Evolutionary conservation across 768 basidiomycete genomes (phyloP).

Genomic region (Favolaschia claudopus): DNA sequence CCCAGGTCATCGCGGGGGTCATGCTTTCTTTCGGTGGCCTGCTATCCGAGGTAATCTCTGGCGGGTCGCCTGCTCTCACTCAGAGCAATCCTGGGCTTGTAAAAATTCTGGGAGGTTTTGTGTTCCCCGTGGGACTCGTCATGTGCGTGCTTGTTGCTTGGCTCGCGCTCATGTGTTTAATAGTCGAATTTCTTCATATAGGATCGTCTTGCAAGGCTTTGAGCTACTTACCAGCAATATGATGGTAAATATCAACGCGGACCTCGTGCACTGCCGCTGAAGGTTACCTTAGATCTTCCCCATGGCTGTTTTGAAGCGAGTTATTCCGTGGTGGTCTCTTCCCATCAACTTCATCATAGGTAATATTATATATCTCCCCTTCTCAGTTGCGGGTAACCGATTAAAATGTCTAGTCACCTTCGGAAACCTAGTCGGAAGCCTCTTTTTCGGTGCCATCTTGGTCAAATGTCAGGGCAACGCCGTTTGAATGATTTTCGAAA

Average conservation of each 20-base stretch:
- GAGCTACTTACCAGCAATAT: slow-evolving; percentile 81
- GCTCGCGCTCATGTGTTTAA: background rate
- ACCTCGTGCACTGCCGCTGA: background rate
- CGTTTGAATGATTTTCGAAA: background rate
- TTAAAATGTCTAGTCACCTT: slow-evolving; percentile 70
- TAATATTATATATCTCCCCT: slow-evolving; percentile 33
- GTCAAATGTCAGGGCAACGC: slow-evolving; percentile 62
- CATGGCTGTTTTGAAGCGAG: slow-evolving; percentile 69
- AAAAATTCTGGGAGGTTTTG: slow-evolving; percentile 69
- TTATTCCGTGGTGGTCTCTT: slow-evolving; percentile 74
- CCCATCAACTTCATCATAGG: slow-evolving; percentile 75
- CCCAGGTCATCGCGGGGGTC: slow-evolving; percentile 69
- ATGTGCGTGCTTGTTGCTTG: slow-evolving; percentile 54
- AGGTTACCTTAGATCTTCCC: slow-evolving; percentile 59
- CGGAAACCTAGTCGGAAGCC: slow-evolving; percentile 72
- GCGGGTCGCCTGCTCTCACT: slow-evolving; percentile 61
- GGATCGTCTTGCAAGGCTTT: slow-evolving; percentile 76
- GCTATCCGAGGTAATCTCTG: slow-evolving; percentile 64
- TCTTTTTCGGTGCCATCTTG: slow-evolving; percentile 74
- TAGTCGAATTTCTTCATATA: slow-evolving; percentile 31
- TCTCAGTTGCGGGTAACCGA: too few relatives aligned
- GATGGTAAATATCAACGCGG: slow-evolving; percentile 55
- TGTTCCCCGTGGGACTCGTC: slow-evolving; percentile 80
- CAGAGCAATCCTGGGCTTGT: slow-evolving; percentile 70
- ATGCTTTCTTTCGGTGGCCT: slow-evolving; percentile 82